phyloP scores from a whole-genome alignment of 1,139 yeast species.

The Nakaseomyces sp. region DNA sequence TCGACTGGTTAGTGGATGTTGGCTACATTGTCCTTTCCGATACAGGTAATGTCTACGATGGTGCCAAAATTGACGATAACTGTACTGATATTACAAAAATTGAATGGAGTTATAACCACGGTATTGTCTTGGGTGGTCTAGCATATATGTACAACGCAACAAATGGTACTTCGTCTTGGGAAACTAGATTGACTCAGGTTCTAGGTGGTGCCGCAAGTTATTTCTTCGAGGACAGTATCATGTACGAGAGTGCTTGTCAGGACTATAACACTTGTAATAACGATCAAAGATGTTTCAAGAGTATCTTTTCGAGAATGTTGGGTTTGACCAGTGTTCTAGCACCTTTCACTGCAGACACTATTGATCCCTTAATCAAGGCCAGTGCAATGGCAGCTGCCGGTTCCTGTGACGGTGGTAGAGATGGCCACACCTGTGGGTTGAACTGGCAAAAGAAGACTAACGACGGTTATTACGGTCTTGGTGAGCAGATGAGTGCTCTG shows the following conservation, averaged over 20 bases:
- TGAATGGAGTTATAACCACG: conserved; percentile 60
- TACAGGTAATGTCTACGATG: conserved; percentile 44
- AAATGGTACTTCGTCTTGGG: conserved; percentile 42
- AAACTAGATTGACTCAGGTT: conserved; percentile 38
- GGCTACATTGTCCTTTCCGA: conserved; percentile 37
- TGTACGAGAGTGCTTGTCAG: conserved; percentile 53
- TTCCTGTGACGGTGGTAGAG: conserved; percentile 65
- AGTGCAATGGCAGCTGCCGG: conserved; percentile 61
- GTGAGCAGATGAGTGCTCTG: conserved; percentile 71
- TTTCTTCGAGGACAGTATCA: conserved; percentile 38
- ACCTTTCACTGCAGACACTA: conserved; percentile 38
- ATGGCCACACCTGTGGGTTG: conserved; percentile 70
- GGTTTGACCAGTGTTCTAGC: conserved; percentile 43
- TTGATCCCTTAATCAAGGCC: conserved; percentile 35
- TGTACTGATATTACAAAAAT: conserved; percentile 41
- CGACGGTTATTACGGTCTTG: conserved; percentile 65
- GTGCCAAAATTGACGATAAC: conserved; percentile 44
- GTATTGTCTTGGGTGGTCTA: conserved; percentile 48
- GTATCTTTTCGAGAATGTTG: conserved; percentile 48
- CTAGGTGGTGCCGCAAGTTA: conserved; percentile 38
- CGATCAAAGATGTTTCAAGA: conserved; percentile 57
- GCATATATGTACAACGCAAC: conserved; percentile 55
- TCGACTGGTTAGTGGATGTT: conserved; percentile 50
- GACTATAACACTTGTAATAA: conserved; percentile 42
- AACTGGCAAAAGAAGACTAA: conserved; percentile 48